Base-by-base conservation (phyloP, 176 grass and related monocot species). In the Phragmites australis region DNA sequence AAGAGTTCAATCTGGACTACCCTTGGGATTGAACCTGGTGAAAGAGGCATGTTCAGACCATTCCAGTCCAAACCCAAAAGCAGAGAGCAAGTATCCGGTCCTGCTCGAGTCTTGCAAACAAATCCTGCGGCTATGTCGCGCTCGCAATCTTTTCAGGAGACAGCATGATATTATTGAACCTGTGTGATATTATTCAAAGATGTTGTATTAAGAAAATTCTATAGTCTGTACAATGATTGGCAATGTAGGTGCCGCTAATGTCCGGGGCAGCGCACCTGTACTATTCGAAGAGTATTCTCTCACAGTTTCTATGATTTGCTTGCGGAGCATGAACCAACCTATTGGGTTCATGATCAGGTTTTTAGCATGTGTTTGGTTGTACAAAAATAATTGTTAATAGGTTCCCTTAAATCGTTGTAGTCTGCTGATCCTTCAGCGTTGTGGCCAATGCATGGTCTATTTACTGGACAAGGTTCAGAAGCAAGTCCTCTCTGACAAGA, bases 1-100 rank as follows among this genome's bases (percentile, higher is more conserved):
- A 99, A 89, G 93, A 93, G 90, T 65, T 99, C 93, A 6, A 93
- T 96, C 47, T 96, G 97, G 88, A 58, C 97, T 21, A 88, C 90
- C 12, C 84, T 99, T 3, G 90, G 88, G 42, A 78, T 88, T 12
- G 84, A 87, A 70, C 82, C 73, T 3, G 85, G 87, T 13, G 82
- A 89, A 30, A 79, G 73, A 34, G 75, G 90, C 44, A 85, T 94
- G 62, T 84, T 94, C 60, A 89, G 81, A 60, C 70, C 87, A 39
- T 99, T 96, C 29, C 82, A 70, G 22, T 86, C 84, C 1, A 95
- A 96, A 70, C 34, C 22, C 18, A 82, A 70, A 22, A 54, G 21
- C 70, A 82, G 72, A 46, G 86, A 70, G 52, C 79, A 84, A 5
- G 56, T 48, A 53, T 54, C 69, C 0, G 53, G 57, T 16, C 75